These are phyloP conservation scores for Orbilia blumenaviensis DNA, from an alignment of 2,329 filamentous ascomycete species.

Conservation along the genomic window DNA sequence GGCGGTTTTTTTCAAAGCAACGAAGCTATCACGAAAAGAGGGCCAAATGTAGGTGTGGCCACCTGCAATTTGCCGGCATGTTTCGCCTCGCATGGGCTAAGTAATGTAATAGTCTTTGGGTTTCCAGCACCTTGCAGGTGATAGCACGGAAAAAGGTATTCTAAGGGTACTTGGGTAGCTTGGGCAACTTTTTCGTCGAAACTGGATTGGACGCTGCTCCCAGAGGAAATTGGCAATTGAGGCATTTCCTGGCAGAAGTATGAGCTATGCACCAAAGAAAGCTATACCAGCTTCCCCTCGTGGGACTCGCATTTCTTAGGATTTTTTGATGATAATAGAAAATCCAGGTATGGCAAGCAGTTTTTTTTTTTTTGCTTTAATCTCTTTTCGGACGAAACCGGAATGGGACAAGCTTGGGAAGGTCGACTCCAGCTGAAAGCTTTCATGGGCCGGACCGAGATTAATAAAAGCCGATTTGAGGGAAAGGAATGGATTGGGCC, in stretches of 20 bases:
- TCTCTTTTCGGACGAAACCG: conserved; percentile 40
- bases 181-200: not conserved
- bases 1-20: not conserved
- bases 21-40: conserved; percentile 30
- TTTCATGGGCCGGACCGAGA: conserved; percentile 20
- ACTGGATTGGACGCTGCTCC: not conserved
- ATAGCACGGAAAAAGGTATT: not conserved
- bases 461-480: conserved; percentile 5
- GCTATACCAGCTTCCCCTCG: not conserved
- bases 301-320: not conserved
- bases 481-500: not conserved
- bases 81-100: conserved; percentile 16
- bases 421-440: not conserved
- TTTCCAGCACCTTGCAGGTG: conserved; percentile 11
- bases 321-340: not conserved
- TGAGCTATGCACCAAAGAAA: too few relatives aligned
- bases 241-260: conserved; percentile 25
- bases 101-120: not conserved
- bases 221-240: conserved; percentile 22
- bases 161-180: not conserved
- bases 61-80: conserved; percentile 45
- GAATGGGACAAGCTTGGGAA: conserved; percentile 28
- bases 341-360: not conserved
- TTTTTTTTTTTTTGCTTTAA: not conserved
- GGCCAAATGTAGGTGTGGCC: conserved; percentile 26